Base-by-base conservation (phyloP, 257 asterid species). In the Voacanga thouarsii region DNA sequence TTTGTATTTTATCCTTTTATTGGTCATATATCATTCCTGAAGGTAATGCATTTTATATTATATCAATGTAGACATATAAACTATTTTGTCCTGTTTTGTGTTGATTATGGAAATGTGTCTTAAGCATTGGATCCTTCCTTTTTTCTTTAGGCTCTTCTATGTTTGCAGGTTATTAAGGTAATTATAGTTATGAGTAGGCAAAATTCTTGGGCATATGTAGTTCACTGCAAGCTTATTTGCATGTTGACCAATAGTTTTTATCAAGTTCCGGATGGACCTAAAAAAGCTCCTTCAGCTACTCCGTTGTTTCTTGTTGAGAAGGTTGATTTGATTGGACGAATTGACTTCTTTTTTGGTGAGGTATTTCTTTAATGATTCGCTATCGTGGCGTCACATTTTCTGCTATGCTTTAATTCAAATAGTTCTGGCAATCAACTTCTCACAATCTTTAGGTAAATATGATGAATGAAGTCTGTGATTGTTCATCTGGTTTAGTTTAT, bases 271-370 rank as follows among this genome's bases (percentile, higher is more conserved):
- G 98, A 93, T 75, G 90, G 83, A 75, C 84, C 89, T 80, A 90
- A 79, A 87, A 87, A 86, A 85, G 88, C 77, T 83, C 86, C 85
- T 84, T 86, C 93, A 74, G 88, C 93, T 81, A 74, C 82, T 75
- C 97, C 99, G 43, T 69, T 78, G 80, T 91, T 92, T 90, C 89
- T 96, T 77, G 83, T 87, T 76, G 87, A 88, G 86, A 98, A 96
- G 86, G 96, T 96, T 79, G 97, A 93, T 90, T 85, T 90, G 85
- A 93, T 94, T 76, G 98, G 98, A 75, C 98, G 99, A 85, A 93
- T 92, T 86, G 93, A 89, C 57, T 90, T 93, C 78, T 93, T 96
- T 79, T 92, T 96, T 83, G 86, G 72, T 68, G 99, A 96, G 99
- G 99, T 96, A 93, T 49, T 49, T 76, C 64, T 12, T 59, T 69